Conservation (phyloP, 2,329 filamentous ascomycete species). For the Neopestalotiopsis clavispora region DNA sequence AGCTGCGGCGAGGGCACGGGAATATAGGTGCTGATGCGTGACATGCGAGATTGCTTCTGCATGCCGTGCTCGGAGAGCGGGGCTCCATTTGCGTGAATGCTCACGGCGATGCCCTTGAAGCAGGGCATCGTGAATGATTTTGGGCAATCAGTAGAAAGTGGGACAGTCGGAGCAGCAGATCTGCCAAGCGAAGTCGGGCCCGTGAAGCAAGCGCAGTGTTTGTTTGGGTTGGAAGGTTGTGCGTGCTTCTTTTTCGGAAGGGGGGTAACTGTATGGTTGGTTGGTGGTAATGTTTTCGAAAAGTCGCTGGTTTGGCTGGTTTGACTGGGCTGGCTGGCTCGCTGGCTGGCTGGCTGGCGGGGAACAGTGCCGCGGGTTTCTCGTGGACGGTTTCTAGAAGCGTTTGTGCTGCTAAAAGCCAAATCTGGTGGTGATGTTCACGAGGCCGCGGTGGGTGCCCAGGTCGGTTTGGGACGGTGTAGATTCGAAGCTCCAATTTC, state of each 20-base stretch:
- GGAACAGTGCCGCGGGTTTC: background rate
- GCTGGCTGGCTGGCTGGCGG: background rate
- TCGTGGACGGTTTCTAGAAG: background rate
- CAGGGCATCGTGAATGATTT: conserved; percentile 71
- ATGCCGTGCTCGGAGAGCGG: conserved; percentile 93
- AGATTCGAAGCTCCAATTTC: conserved; percentile 12
- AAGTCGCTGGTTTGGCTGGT: no score
- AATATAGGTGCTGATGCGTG: conserved; percentile 96
- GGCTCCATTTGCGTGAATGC: conserved; percentile 82
- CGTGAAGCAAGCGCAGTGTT: background rate
- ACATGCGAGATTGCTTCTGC: conserved; percentile 88
- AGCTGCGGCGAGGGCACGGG: conserved; percentile 89
- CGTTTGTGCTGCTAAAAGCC: conserved; percentile 1
- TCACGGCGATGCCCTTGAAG: conserved; percentile 98
- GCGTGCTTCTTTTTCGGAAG: background rate
- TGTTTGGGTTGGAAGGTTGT: background rate
- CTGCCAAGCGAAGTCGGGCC: background rate
- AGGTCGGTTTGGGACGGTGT: conserved; percentile 2
- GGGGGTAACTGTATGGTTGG: background rate
- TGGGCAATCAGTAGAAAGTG: conserved; percentile 8
- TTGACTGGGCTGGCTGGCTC: no score
- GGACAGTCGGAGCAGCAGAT: background rate
- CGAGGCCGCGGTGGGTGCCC: background rate
- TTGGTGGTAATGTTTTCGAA: background rate
- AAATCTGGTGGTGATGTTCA: conserved; percentile 13